Percentiles rank a stretch among this genome's conserved stretches.
phyloP scores from a whole-genome alignment of 805 yeast genomes.

The Wickerhamomyces kurtzmanii region DNA sequence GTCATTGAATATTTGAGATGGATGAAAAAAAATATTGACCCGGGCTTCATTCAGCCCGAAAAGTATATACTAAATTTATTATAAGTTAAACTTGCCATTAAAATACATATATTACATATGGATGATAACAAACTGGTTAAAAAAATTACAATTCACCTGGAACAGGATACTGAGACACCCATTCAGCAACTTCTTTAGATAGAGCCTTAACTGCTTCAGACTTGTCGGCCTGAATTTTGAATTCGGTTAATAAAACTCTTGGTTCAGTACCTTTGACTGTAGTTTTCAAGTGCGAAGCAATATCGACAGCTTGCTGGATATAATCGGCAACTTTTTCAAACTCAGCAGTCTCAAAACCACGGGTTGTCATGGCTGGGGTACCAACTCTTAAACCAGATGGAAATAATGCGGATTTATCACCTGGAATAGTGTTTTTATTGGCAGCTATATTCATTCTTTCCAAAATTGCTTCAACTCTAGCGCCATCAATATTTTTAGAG shows the following conservation, averaged over 20 bases:
- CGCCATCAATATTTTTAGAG: constrained; percentile 90
- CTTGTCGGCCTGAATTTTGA: constrained; percentile 62
- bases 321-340: constrained; percentile 71
- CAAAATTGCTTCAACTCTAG: constrained; percentile 91
- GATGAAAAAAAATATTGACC: no score
- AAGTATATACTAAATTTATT: no score
- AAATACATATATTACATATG: no score
- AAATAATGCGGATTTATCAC: constrained; percentile 91
- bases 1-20: no score
- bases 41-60: no score
- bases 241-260: constrained; percentile 52
- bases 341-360: constrained; percentile 88
- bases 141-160: constrained; percentile 76
- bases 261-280: constrained; percentile 48
- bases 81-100: no score
- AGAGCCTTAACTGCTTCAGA: constrained; percentile 49
- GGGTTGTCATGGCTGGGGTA: constrained; percentile 97
- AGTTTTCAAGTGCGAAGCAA: constrained; percentile 47
- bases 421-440: constrained; percentile 96
- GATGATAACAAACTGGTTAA: no score
- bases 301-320: constrained; percentile 73
- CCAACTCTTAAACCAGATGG: constrained; percentile 98
- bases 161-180: constrained; percentile 75
- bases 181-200: constrained; percentile 55
- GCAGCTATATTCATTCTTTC: constrained; percentile 92